Base-by-base conservation (phyloP, 805 yeast species). In the Sugiyamaella chiloensis region DNA sequence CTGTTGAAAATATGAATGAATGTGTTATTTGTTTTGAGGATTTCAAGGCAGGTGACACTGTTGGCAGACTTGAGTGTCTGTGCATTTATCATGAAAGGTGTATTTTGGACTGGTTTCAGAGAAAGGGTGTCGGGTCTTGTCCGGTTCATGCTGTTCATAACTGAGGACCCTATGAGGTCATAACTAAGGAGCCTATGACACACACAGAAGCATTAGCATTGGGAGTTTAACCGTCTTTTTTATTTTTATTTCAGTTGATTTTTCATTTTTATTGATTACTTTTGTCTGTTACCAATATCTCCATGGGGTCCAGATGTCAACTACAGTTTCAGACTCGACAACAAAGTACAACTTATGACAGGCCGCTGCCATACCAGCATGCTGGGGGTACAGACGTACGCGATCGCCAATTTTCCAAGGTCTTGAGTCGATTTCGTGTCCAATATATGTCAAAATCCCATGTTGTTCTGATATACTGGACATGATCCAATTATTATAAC, bases 11-110 rank as follows among this genome's bases (percentile, higher is more conserved):
- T n/a, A 45, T 50, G 32, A 79, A 79, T 42, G 98, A 93, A 64
- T 93, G 99, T 64, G 91, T 88, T 12, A 91, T 93, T 20, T 93
- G 99, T 61, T 79, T 91, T 52, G 99, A 93, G 62, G 95, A 87
- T 16, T 79, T 90, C 63, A 67, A 69, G 41, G 87, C 90, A 0
- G 96, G 96, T 1, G 93, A 89, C 47, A 84, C 83, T 59, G 91
- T 93, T 14, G 98, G 96, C 0, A 70, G 99, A 35, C 67, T 93
- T 50, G 98, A 91, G 64, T 93, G 99, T 63, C 72, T 93, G 11
- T 93, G 99, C 62, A 87, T 90, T 29, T 93, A 88, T 65, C 99
- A 93, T 60, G 89, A 89, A 62, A 71, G 77, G 53, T 93, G 99
- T 66, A 93, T 93, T 54, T 81, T 85, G 63, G 82, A 80, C 48